Percentiles rank a stretch among this genome's conserved stretches.
Evolutionary conservation across 805 yeast species (phyloP).

Genomic region (Lipomyces starkeyi): DNA sequence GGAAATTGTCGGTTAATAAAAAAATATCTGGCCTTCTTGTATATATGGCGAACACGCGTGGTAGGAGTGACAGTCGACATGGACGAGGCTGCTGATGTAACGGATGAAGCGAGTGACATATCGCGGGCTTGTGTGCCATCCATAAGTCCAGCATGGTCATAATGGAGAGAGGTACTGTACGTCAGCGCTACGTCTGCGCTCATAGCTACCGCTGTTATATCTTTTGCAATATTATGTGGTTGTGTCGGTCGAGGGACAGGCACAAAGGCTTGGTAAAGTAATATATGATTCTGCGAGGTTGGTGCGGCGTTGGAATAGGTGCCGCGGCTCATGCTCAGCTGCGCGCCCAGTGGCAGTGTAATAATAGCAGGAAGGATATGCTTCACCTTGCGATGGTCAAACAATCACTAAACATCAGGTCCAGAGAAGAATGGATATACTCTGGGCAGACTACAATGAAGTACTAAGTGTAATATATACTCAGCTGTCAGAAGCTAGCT

Average conservation of each 20-base stretch:
- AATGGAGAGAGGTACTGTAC: background rate
- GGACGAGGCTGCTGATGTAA: conserved; percentile 18
- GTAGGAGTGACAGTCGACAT: conserved; percentile 13
- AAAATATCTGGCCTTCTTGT: conserved; percentile 13
- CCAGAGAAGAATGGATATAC: conserved; percentile 1
- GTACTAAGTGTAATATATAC: background rate
- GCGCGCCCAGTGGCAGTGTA: background rate
- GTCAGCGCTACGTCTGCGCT: background rate
- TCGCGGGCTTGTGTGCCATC: background rate
- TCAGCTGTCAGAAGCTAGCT: background rate
- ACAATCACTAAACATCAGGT: background rate
- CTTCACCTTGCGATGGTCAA: too few relatives aligned
- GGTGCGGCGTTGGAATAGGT: background rate
- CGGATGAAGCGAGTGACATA: background rate
- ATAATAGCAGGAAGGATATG: too few relatives aligned
- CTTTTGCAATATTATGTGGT: background rate
- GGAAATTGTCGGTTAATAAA: conserved; percentile 32
- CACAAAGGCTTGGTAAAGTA: too few relatives aligned
- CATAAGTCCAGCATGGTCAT: background rate
- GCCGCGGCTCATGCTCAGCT: background rate
- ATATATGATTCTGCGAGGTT: too few relatives aligned
- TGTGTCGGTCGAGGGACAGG: background rate
- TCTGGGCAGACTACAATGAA: background rate
- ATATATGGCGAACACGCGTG: conserved; percentile 12
- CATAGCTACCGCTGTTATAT: background rate